Conservation (phyloP, 2,329 filamentous ascomycete species). For the Alternaria triticimaculans region DNA sequence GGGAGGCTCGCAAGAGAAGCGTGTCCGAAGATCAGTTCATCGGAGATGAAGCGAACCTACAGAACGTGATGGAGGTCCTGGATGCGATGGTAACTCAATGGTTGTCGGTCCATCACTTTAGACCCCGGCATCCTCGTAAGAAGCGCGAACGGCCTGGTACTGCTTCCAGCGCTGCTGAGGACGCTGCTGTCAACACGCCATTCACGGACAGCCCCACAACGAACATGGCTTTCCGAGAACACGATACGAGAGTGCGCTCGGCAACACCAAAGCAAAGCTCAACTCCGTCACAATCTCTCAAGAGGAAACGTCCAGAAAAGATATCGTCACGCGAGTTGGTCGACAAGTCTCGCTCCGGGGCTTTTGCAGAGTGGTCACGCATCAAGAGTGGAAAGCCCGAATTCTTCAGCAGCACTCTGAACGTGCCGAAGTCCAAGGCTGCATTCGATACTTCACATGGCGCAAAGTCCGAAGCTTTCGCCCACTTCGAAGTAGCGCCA, state of each 20-base stretch:
- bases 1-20: constrained; percentile 11
- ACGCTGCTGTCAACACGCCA: not conserved
- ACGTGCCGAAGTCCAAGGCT: constrained; percentile 3
- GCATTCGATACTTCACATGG: not conserved
- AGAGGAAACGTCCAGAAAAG: constrained; percentile 26
- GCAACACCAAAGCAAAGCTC: not conserved
- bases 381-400: constrained; percentile 52
- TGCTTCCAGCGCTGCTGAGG: not conserved
- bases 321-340: not conserved
- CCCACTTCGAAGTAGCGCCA: constrained; percentile 16
- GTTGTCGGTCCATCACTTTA: constrained; percentile 73
- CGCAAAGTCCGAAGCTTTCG: not conserved
- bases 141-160: constrained; percentile 8
- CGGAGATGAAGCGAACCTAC: constrained; percentile 50
- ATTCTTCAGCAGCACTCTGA: constrained; percentile 39
- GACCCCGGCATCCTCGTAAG: constrained; percentile 54
- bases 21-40: constrained; percentile 29
- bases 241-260: not conserved
- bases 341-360: constrained; percentile 10
- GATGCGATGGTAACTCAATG: constrained; percentile 75
- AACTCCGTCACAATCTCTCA: constrained; percentile 8
- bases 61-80: constrained; percentile 68
- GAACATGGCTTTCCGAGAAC: not conserved
- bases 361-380: constrained; percentile 51
- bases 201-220: not conserved